These are phyloP conservation scores for Candida chauliodis DNA, from an alignment of 805 yeast species.

Conservation along the genomic window DNA sequence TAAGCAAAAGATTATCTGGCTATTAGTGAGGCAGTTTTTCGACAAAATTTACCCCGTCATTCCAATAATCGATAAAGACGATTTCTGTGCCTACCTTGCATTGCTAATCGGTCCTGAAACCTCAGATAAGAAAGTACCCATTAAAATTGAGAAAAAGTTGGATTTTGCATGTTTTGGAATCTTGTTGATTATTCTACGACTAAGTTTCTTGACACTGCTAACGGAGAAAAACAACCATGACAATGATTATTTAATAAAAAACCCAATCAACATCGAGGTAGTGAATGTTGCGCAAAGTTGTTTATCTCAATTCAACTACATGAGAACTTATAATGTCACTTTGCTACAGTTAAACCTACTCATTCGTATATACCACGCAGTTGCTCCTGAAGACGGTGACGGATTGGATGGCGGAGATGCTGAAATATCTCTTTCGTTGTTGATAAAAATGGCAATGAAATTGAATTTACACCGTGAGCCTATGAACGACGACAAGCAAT, in stretches of 20 bases:
- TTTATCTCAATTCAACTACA: constrained; percentile 30
- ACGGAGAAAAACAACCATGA: constrained; percentile 24
- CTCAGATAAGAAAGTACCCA: constrained; percentile 19
- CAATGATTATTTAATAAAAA: constrained; percentile 22
- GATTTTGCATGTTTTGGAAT: constrained; percentile 36
- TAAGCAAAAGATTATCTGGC: constrained; percentile 50
- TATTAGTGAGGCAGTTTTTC: constrained; percentile 57
- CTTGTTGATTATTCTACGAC: constrained; percentile 30
- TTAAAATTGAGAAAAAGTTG: constrained; percentile 27
- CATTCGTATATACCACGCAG: constrained; percentile 49
- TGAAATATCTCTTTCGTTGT: constrained; percentile 21
- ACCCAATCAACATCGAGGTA: constrained; percentile 30
- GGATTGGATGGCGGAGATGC: constrained; percentile 39
- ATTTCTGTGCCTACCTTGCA: constrained; percentile 38
- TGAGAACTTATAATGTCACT: constrained; percentile 40
- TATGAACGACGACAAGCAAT: constrained; percentile 16
- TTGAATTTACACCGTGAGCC: constrained; percentile 42
- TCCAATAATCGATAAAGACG: constrained; percentile 62
- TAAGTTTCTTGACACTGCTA: constrained; percentile 33
- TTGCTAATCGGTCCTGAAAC: constrained; percentile 14
- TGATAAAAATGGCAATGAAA: constrained; percentile 37
- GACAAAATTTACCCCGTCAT: constrained; percentile 56
- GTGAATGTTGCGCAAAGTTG: constrained; percentile 33
- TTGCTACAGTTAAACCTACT: constrained; percentile 52
- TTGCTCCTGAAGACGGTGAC: constrained; percentile 40